Conservation (phyloP, 2,329 filamentous ascomycete species). For the Thermomyces lanuginosus region DNA sequence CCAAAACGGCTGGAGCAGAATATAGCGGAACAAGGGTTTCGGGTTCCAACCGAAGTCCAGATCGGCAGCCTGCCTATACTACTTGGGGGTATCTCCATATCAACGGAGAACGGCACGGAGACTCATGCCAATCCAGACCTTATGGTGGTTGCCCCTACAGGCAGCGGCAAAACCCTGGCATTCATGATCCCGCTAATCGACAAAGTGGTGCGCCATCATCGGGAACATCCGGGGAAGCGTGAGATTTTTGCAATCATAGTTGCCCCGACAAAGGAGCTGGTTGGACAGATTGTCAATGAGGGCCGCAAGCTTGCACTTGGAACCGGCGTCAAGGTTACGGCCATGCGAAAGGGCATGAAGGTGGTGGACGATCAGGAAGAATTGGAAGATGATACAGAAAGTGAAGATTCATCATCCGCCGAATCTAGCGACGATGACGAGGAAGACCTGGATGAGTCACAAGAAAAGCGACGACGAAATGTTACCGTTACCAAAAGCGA, state of each 20-base stretch:
- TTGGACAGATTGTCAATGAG: conserved; percentile 66
- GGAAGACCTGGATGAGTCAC: conserved; percentile 14
- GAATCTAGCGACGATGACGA: conserved; percentile 19
- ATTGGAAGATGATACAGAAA: conserved; percentile 24
- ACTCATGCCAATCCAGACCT: too few species aligned
- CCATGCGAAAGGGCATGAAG: conserved; percentile 73
- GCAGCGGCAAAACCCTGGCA: conserved; percentile 88
- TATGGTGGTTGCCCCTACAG: conserved; percentile 78
- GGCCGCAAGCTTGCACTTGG: conserved; percentile 63
- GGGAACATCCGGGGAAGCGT: conserved; percentile 38
- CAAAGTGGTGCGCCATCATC: conserved; percentile 43
- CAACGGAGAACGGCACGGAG: conserved; percentile 15
- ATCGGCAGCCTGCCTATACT: conserved; percentile 70
- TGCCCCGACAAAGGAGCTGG: conserved; percentile 66
- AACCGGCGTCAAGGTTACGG: conserved; percentile 61
- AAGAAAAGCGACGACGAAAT: conserved; percentile 15
- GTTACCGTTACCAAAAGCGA: conserved; percentile 52
- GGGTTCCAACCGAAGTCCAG: conserved; percentile 83
- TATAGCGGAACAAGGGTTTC: conserved; percentile 67
- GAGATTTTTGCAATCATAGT: conserved; percentile 53
- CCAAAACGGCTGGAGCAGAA: conserved; percentile 61
- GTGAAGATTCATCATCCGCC: conserved; percentile 16
- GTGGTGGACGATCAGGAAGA: conserved; percentile 36
- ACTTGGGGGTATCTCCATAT: conserved; percentile 34
- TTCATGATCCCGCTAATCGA: conserved; percentile 82